Evolutionary conservation across 129 eudicot species (phyloP).

Genomic region (Tanacetum coccineum): DNA sequence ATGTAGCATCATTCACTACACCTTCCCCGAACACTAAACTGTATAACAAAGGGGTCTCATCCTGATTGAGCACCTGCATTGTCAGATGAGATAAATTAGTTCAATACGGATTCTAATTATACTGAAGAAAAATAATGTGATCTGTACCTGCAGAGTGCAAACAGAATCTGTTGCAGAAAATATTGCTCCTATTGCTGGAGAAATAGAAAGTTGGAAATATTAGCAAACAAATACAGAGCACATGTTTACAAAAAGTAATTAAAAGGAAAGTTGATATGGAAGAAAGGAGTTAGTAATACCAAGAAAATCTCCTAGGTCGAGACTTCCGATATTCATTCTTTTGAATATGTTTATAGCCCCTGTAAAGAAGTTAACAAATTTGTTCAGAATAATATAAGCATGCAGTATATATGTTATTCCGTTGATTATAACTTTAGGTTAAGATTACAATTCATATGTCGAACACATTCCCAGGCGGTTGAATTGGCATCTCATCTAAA

Average conservation of each 20-base stretch:
- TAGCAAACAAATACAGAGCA: neutral
- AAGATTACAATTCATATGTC: too few species aligned
- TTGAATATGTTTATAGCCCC: slow-evolving; percentile 61
- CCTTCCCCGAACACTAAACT: slow-evolving; percentile 93
- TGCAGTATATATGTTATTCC: neutral
- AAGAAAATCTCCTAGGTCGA: slow-evolving; percentile 68
- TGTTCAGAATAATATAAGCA: slow-evolving; percentile 3
- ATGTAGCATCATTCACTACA: slow-evolving; percentile 87
- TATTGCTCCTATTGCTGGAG: slow-evolving; percentile 56
- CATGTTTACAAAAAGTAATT: neutral
- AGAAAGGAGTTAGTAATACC: slow-evolving; percentile 38
- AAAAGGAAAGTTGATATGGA: neutral
- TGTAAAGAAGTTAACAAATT: slow-evolving; percentile 24
- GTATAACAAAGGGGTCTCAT: slow-evolving; percentile 73
- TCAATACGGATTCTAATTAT: neutral
- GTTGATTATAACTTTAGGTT: too few species aligned
- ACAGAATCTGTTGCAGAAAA: slow-evolving; percentile 79
- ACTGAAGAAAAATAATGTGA: neutral
- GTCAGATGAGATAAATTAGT: slow-evolving; percentile 20
- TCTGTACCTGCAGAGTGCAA: slow-evolving; percentile 64
- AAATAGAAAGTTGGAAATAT: slow-evolving; percentile 12
- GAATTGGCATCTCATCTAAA: neutral
- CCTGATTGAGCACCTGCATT: slow-evolving; percentile 78
- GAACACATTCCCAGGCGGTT: neutral
- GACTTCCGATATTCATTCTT: slow-evolving; percentile 63